These are phyloP conservation scores for Zelonia costaricensis DNA, from an alignment of 208 protist species.

Conservation along the genomic window DNA sequence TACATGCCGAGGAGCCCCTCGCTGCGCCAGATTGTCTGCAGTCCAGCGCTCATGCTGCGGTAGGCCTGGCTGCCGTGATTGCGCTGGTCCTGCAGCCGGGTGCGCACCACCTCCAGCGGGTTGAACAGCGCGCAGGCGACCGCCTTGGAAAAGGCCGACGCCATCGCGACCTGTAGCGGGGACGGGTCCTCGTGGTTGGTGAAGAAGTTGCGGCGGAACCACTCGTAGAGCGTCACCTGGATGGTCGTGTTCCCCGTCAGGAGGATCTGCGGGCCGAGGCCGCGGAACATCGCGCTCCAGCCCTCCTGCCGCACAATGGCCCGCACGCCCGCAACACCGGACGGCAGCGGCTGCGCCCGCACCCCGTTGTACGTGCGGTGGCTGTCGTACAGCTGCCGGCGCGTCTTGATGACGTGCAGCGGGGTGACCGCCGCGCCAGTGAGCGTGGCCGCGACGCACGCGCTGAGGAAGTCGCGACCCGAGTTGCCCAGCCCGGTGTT, in stretches of 20 bases:
- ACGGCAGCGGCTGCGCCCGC: conserved; percentile 13
- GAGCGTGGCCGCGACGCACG: conserved; percentile 59
- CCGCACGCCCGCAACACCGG: conserved; percentile 24
- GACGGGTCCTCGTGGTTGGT: conserved; percentile 60
- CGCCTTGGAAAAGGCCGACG: conserved; percentile 72
- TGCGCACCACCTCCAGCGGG: conserved; percentile 85
- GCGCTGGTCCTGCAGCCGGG: conserved; percentile 71
- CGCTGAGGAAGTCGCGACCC: conserved; percentile 58
- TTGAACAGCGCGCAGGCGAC: conserved; percentile 72
- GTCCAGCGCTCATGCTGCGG: conserved; percentile 50
- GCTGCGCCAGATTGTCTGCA: conserved; percentile 71
- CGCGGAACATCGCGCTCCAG: conserved; percentile 64
- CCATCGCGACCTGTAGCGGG: conserved; percentile 57
- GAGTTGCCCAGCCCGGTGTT: conserved; percentile 14
- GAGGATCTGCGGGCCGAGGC: conserved; percentile 74
- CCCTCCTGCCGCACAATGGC: conserved; percentile 59
- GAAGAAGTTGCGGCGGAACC: conserved; percentile 64
- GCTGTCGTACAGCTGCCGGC: conserved; percentile 64
- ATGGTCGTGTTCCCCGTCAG: conserved; percentile 78
- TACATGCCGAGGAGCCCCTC: conserved; percentile 78
- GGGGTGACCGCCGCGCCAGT: conserved; percentile 75
- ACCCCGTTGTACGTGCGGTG: conserved; percentile 20
- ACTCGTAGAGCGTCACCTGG: conserved; percentile 86
- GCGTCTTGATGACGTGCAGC: conserved; percentile 79
- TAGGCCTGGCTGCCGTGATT: conserved; percentile 53